A percentile compares a stretch with the other conserved stretches of the same genome.
These are phyloP conservation scores for Cryptomeria japonica DNA, from an alignment of 75 land plant species.

Conservation along the genomic window DNA sequence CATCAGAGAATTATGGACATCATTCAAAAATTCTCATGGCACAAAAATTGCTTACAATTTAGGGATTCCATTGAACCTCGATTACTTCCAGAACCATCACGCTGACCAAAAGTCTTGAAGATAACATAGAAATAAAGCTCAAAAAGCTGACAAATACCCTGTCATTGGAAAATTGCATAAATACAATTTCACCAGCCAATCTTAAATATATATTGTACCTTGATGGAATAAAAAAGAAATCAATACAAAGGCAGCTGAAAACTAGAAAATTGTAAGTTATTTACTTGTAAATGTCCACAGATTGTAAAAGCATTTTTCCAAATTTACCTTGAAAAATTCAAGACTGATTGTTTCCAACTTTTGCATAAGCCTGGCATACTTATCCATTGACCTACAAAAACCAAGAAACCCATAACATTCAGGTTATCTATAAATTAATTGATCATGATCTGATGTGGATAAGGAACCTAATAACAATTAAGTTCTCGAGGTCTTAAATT, in stretches of 20 bases:
- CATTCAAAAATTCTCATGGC: background rate
- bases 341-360: constrained; percentile 77
- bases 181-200: background rate
- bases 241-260: background rate
- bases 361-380: constrained; percentile 98
- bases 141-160: constrained; percentile 95
- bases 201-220: constrained; percentile 12
- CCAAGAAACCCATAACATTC: background rate
- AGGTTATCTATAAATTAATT: background rate
- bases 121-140: constrained; percentile 73
- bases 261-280: background rate
- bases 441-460: background rate
- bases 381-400: constrained; percentile 82
- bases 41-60: constrained; percentile 34
- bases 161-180: constrained; percentile 14
- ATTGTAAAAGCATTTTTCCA: background rate
- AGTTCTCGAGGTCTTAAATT: background rate
- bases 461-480: background rate
- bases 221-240: constrained; percentile 6
- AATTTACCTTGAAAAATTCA: constrained; percentile 87
- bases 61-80: constrained; percentile 46
- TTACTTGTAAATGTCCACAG: background rate
- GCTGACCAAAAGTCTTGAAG: constrained; percentile 87
- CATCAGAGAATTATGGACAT: background rate
- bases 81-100: constrained; percentile 43